A percentile compares a stretch with the other conserved stretches of the same genome.
phyloP scores from a whole-genome alignment of 164 flowering plant genomes.

The Umbilicus rupestris region DNA sequence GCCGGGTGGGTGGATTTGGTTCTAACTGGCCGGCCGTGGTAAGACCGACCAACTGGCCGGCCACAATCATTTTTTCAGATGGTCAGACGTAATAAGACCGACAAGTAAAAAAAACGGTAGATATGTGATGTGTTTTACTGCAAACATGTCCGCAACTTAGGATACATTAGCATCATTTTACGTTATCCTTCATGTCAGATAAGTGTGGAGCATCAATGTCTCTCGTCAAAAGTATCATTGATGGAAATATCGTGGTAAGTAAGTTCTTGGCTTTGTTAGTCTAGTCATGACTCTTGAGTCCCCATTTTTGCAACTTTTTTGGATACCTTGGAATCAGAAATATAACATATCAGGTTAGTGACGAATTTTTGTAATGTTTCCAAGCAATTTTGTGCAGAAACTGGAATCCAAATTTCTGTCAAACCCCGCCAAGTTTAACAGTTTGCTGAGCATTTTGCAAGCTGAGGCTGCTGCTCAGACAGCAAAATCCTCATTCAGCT shows the following conservation, averaged over 20 bases:
- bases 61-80: too few relatives aligned
- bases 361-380: slow-evolving; percentile 4
- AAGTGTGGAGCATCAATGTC: slow-evolving; percentile 89
- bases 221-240: slow-evolving; percentile 75
- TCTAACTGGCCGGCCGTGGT: too few relatives aligned
- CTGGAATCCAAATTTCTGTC: slow-evolving; percentile 46
- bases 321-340: background rate
- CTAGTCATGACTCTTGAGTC: background rate
- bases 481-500: slow-evolving; percentile 57
- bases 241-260: slow-evolving; percentile 84
- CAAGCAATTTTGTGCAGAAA: slow-evolving; percentile 30
- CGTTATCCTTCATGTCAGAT: slow-evolving; percentile 28
- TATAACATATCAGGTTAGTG: background rate
- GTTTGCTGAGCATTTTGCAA: slow-evolving; percentile 37
- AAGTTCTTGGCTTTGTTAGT: slow-evolving; percentile 13
- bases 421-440: slow-evolving; percentile 39
- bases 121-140: background rate
- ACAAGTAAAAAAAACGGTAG: too few relatives aligned
- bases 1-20: too few relatives aligned
- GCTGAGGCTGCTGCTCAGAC: slow-evolving; percentile 48
- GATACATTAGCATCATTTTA: background rate
- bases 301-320: background rate
- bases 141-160: background rate
- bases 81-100: too few relatives aligned
- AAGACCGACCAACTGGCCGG: too few relatives aligned